Evolutionary conservation across 768 basidiomycete species (phyloP).

Genomic region (Hygrocybe punicea): DNA sequence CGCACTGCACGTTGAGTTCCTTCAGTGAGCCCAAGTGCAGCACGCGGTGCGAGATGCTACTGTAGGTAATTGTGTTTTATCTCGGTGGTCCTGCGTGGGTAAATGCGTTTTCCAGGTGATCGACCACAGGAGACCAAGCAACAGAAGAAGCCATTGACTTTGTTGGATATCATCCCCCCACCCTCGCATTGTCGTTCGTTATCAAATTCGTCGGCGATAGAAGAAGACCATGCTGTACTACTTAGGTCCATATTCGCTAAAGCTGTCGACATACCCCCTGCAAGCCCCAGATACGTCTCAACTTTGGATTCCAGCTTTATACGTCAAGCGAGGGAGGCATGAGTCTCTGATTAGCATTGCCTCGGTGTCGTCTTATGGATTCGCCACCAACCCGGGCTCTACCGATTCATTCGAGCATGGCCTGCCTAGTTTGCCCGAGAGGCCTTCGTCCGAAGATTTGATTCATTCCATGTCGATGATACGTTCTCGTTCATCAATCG

Average conservation of each 20-base stretch:
- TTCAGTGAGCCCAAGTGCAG: slow-evolving; percentile 35
- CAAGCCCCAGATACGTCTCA: slow-evolving; percentile 34
- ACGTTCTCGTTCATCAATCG: slow-evolving; percentile 62
- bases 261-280: slow-evolving; percentile 38
- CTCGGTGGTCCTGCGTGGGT: slow-evolving; percentile 15
- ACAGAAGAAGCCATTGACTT: too few species aligned
- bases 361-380: slow-evolving; percentile 80
- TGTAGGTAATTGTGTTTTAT: slow-evolving; percentile 9
- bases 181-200: too few species aligned
- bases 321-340: slow-evolving; percentile 34
- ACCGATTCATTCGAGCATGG: slow-evolving; percentile 75
- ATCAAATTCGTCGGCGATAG: too few species aligned
- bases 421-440: slow-evolving; percentile 48
- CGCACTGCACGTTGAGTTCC: slow-evolving; percentile 44
- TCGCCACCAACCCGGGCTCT: slow-evolving; percentile 59
- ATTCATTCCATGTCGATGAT: slow-evolving; percentile 62
- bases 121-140: slow-evolving; percentile 28
- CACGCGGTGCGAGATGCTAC: slow-evolving; percentile 25
- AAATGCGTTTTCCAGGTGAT: slow-evolving; percentile 32
- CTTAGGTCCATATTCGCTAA: too few species aligned
- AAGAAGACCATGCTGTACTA: too few species aligned
- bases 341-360: slow-evolving; percentile 66
- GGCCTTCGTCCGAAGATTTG: too few species aligned
- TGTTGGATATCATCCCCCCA: too few species aligned
- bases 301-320: slow-evolving; percentile 48